Evolutionary conservation across 371 early-diverging fungal genomes (phyloP).

Genomic region (Dichotomocladium elegans): DNA sequence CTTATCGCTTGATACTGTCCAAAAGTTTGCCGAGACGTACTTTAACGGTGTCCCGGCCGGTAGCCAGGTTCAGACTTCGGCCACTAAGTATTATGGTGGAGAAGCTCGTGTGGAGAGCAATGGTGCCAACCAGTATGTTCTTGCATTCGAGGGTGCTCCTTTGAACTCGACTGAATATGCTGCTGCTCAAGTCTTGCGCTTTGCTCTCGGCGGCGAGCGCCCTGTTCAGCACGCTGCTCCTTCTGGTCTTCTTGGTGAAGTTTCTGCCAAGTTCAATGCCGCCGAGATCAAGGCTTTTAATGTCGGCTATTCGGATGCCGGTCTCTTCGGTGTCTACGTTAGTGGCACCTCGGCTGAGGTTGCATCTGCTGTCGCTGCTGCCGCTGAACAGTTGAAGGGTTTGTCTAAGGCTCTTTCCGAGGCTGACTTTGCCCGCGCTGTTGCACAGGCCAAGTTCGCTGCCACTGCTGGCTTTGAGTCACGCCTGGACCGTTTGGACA

Average conservation of each 20-base stretch:
- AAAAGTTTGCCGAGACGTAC: slow-evolving; percentile 56
- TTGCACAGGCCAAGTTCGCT: slow-evolving; percentile 84
- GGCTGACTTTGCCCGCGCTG: slow-evolving; percentile 73
- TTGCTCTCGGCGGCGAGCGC: slow-evolving; percentile 76
- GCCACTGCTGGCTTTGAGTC: slow-evolving; percentile 58
- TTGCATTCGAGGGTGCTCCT: slow-evolving; percentile 80
- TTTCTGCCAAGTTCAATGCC: slow-evolving; percentile 63
- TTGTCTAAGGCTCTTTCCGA: slow-evolving; percentile 51
- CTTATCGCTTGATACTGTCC: slow-evolving; percentile 69
- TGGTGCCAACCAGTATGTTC: slow-evolving; percentile 58
- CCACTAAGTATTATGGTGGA: slow-evolving; percentile 79
- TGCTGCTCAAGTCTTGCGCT: slow-evolving; percentile 74
- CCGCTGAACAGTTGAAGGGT: slow-evolving; percentile 67
- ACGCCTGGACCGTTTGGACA: slow-evolving; percentile 53
- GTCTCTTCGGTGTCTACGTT: slow-evolving; percentile 84
- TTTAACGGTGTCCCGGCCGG: slow-evolving; percentile 48
- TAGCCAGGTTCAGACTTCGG: slow-evolving; percentile 34
- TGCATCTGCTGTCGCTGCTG: slow-evolving; percentile 60
- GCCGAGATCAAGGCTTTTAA: slow-evolving; percentile 84
- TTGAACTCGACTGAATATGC: slow-evolving; percentile 65
- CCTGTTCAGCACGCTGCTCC: slow-evolving; percentile 75
- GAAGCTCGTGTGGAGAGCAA: slow-evolving; percentile 71
- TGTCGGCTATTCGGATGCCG: slow-evolving; percentile 89
- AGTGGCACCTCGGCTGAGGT: slow-evolving; percentile 62
- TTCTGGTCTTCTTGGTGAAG: slow-evolving; percentile 66